These are phyloP conservation scores for Dryadomyces quercivorus DNA, from an alignment of 2,329 filamentous ascomycete species.

Conservation along the genomic window DNA sequence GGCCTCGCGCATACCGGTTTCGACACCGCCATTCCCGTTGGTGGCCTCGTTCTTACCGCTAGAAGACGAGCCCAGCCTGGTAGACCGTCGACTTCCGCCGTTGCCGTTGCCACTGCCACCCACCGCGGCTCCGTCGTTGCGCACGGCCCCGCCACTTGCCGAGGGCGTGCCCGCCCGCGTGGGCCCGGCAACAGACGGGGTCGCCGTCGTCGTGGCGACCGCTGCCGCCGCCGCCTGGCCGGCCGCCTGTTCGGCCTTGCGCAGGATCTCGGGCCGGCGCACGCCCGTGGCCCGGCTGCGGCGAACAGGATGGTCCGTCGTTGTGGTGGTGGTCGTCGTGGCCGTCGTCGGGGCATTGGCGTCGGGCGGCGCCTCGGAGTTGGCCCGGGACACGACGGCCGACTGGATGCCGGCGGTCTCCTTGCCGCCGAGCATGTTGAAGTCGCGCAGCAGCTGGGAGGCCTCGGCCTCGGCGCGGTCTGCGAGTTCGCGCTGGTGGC, in stretches of 20 bases:
- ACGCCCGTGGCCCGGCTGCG: conserved; percentile 32
- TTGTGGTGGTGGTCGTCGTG: not conserved
- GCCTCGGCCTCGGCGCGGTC: conserved; percentile 13
- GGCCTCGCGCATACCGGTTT: not conserved
- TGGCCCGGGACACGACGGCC: conserved; percentile 8
- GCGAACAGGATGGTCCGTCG: conserved; percentile 20
- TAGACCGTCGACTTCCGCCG: conserved; percentile 11
- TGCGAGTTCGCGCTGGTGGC: conserved; percentile 20
- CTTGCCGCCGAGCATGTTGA: conserved; percentile 9
- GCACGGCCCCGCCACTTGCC: too few species aligned
- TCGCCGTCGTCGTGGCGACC: conserved; percentile 23
- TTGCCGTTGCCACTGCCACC: conserved; percentile 20
- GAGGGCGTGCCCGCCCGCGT: not conserved
- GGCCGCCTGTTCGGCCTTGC: conserved; percentile 49
- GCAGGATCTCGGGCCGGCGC: conserved; percentile 43
- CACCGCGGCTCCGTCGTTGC: too few species aligned
- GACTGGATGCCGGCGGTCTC: not conserved
- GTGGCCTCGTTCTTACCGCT: conserved; percentile 3
- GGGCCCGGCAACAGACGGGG: conserved; percentile 9
- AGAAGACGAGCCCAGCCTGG: not conserved
- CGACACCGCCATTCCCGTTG: not conserved
- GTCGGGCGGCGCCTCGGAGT: conserved; percentile 15
- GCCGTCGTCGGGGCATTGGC: not conserved
- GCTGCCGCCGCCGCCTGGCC: conserved; percentile 35
- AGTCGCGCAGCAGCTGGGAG: conserved; percentile 12